Conservation (phyloP, 208 protist species). For the Leishmania mexicana region DNA sequence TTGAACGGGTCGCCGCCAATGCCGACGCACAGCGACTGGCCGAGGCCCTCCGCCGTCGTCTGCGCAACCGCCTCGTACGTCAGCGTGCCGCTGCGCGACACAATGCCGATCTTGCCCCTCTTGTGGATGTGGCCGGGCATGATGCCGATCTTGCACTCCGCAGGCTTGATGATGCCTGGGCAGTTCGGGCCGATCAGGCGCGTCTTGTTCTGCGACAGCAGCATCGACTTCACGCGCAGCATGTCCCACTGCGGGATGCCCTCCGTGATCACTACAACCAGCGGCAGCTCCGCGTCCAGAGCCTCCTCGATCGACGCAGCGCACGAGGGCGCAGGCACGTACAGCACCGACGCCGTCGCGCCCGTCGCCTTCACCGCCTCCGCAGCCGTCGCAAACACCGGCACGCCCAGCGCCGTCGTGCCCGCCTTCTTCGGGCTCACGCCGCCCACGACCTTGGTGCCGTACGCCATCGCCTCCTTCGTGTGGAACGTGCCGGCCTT, state of each 20-base stretch:
- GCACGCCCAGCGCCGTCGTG: constrained; percentile 92
- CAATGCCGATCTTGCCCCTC: constrained; percentile 98
- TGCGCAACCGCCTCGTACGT: constrained; percentile 99
- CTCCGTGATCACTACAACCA: constrained; percentile 99
- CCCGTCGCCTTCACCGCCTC: constrained; percentile 94
- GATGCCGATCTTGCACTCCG: constrained; percentile 99
- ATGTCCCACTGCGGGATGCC: constrained; percentile 99
- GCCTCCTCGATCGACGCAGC: constrained; percentile 97
- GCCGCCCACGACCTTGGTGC: constrained; percentile 98
- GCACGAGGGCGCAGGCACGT: constrained; percentile 96
- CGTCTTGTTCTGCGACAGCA: constrained; percentile 93
- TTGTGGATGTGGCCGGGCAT: constrained; percentile 99
- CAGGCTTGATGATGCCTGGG: constrained; percentile 98
- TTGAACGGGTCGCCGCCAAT: constrained; percentile 99
- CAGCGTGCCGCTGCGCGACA: constrained; percentile 99
- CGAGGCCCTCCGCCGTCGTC: constrained; percentile 96
- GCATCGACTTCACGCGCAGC: constrained; percentile 94
- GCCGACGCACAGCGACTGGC: constrained; percentile 97
- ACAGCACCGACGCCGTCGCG: constrained; percentile 96
- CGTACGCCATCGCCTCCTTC: constrained; percentile 97
- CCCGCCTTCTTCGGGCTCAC: constrained; percentile 97
- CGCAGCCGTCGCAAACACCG: constrained; percentile 94
- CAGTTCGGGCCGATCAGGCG: constrained; percentile 99
- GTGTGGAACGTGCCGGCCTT: constrained; percentile 98
- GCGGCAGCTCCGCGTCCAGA: constrained; percentile 96